Base-by-base conservation (phyloP, 345 rosid species). In the Eucalyptus viminalis region DNA sequence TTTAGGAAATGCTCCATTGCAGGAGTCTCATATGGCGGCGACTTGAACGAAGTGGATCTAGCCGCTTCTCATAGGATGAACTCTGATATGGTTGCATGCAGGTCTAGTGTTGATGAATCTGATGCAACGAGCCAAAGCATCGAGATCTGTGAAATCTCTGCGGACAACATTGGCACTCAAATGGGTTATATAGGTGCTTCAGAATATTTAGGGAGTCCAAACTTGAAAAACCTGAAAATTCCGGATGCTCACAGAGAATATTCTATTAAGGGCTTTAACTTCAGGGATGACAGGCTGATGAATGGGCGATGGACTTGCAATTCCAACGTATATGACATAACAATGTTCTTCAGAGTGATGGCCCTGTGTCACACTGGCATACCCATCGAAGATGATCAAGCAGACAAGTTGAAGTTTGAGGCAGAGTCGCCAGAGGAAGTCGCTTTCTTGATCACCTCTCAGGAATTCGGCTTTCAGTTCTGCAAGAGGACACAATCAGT, bases 361-460 rank as follows among this genome's bases (percentile, higher is more conserved):
- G 95, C 97, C 22, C 89, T 95, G 86, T 96, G 99, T 69, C 97
- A 96, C 91, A 94, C 99, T 4, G 99, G 94, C 17, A 95, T 96
- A 60, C 97, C 97, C 29, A 89, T 92, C 87, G 92, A 89, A 85
- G 95, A 94, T 83, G 97, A 93, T 88, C 89, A 86, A 54, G 92
- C 88, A 31, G 93, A 92, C 21, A 94, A 92, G 93, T 89, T 93
- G 80, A 95, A 90, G 47, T 97, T 95, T 86, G 99, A 97, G 92
- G 99, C 99, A 56, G 99, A 97, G 89, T 97, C 99, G 45, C 99
- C 98, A 9, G 99, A 97, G 89, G 99, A 97, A 92, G 96, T 92
- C 14, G 91, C 97, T 83, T 97, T 97, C 91, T 92, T 97, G 76
- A 92, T 95, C 86, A 94, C 99, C 27, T 91, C 99, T 34, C 92